These are phyloP conservation scores for Coemansia sp. DNA, from an alignment of 192 early-diverging fungal genomes.

Conservation along the genomic window DNA sequence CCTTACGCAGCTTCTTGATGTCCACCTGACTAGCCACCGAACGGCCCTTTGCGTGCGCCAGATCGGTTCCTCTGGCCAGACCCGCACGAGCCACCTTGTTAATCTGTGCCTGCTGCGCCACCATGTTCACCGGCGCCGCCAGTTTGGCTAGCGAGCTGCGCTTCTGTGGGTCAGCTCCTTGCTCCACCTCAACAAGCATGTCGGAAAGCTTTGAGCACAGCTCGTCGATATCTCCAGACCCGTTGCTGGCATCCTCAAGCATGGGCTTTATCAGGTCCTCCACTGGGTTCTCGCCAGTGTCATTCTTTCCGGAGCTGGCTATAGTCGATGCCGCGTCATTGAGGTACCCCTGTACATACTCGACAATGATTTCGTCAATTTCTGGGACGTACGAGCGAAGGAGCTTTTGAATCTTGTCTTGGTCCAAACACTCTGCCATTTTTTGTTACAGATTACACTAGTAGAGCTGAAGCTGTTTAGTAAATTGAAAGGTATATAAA, in stretches of 20 bases:
- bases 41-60: constrained; percentile 65
- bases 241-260: constrained; percentile 65
- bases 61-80: constrained; percentile 53
- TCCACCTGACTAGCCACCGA: constrained; percentile 70
- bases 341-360: constrained; percentile 75
- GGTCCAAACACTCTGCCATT: constrained; percentile 39
- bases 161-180: constrained; percentile 35
- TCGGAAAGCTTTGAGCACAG: constrained; percentile 69
- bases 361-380: constrained; percentile 70
- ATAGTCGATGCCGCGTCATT: constrained; percentile 50
- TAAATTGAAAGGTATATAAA: too few species aligned
- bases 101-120: constrained; percentile 68
- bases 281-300: constrained; percentile 31
- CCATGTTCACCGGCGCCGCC: constrained; percentile 60
- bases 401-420: constrained; percentile 40
- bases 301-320: constrained; percentile 21
- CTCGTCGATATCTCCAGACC: constrained; percentile 57
- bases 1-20: constrained; percentile 80
- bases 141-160: constrained; percentile 40
- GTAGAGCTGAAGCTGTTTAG: too few species aligned
- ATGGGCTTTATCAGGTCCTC: constrained; percentile 65
- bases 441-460: too few species aligned
- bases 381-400: constrained; percentile 60
- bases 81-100: constrained; percentile 55
- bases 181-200: constrained; percentile 51